Percentiles rank a stretch among this genome's conserved stretches.
Conservation (phyloP, 495 filamentous ascomycete genomes). For the Hypoxylon fragiforme region DNA sequence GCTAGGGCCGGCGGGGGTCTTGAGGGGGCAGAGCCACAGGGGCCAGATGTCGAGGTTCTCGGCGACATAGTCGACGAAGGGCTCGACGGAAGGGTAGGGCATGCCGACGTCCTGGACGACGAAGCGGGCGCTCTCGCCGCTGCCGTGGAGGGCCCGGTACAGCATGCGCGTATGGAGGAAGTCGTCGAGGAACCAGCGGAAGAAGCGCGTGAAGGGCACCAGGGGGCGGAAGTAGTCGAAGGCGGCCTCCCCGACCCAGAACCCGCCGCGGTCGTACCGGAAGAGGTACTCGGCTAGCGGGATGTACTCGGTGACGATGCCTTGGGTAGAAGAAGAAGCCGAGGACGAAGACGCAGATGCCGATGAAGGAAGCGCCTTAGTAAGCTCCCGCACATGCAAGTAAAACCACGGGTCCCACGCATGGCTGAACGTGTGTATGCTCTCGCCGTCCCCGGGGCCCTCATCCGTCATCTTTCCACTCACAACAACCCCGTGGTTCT, state of each 20-base stretch:
- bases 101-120: constrained; percentile 63
- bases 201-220: constrained; percentile 58
- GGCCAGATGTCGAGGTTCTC: constrained; percentile 57
- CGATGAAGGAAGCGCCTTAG: constrained; percentile 28
- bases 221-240: constrained; percentile 57
- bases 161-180: constrained; percentile 67
- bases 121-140: constrained; percentile 55
- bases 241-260: constrained; percentile 60
- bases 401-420: constrained; percentile 60
- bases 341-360: constrained; percentile 9
- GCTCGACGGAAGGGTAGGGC: constrained; percentile 52
- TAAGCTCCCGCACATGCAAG: constrained; percentile 48
- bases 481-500: constrained; percentile 55
- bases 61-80: constrained; percentile 57
- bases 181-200: constrained; percentile 62
- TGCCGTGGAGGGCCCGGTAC: constrained; percentile 62
- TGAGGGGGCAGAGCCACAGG: constrained; percentile 63
- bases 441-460: constrained; percentile 26
- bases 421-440: constrained; percentile 48
- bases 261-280: constrained; percentile 62
- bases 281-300: constrained; percentile 59
- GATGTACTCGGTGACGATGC: constrained; percentile 47
- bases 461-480: constrained; percentile 55
- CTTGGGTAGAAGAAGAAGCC: background rate
- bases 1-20: constrained; percentile 44